These are phyloP conservation scores for Golovinomyces cichoracearum DNA, from an alignment of 2,329 filamentous ascomycete genomes.

Conservation along the genomic window DNA sequence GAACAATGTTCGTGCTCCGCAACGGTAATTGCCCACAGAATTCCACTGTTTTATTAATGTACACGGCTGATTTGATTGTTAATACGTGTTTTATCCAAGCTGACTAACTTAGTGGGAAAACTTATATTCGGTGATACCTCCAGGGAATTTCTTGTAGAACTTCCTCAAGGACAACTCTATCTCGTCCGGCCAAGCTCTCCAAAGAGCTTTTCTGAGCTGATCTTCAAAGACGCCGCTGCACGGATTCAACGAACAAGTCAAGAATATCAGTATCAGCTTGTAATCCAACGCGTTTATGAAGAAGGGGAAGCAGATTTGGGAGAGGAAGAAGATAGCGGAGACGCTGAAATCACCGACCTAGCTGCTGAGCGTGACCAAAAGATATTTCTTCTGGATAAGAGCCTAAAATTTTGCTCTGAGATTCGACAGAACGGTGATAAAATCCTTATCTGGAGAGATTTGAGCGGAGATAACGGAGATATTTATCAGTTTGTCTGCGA, in stretches of 20 bases:
- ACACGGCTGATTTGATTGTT: not conserved
- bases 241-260: slow-evolving; percentile 80
- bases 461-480: slow-evolving; percentile 80
- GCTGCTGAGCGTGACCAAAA: slow-evolving; percentile 79
- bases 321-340: slow-evolving; percentile 68
- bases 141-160: slow-evolving; percentile 77
- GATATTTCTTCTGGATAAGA: slow-evolving; percentile 83
- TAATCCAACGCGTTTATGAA: slow-evolving; percentile 86
- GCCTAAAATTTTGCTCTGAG: slow-evolving; percentile 65
- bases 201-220: slow-evolving; percentile 94
- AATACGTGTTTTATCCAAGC: slow-evolving; percentile 1
- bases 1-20: slow-evolving; percentile 20
- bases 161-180: slow-evolving; percentile 88
- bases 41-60: not conserved
- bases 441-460: slow-evolving; percentile 78
- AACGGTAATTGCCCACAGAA: slow-evolving; percentile 16
- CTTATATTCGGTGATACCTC: slow-evolving; percentile 60
- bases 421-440: slow-evolving; percentile 55
- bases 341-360: slow-evolving; percentile 50
- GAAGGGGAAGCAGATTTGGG: slow-evolving; percentile 85
- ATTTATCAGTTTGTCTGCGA: slow-evolving; percentile 98
- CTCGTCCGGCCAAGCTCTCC: slow-evolving; percentile 83
- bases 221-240: slow-evolving; percentile 89
- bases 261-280: slow-evolving; percentile 91
- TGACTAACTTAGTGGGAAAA: slow-evolving; percentile 43